Evolutionary conservation across 148 eudicot genomes (phyloP).

Genomic region (Vaccinium corymbosum): DNA sequence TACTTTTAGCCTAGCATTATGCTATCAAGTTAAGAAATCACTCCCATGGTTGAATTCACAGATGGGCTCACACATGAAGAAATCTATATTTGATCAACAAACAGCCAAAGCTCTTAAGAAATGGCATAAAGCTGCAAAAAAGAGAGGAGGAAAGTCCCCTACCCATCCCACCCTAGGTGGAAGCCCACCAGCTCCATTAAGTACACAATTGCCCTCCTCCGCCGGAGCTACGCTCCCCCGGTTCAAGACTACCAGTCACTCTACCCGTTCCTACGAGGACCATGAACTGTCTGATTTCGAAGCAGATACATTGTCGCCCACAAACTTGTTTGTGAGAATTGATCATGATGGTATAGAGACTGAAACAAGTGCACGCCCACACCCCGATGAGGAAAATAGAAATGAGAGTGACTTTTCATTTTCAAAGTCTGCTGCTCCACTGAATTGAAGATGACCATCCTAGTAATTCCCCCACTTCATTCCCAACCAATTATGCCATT

Average conservation of each 20-base stretch:
- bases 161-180: conserved; percentile 27
- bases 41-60: conserved; percentile 24
- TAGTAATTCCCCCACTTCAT: neutral
- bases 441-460: conserved; percentile 1
- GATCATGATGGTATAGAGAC: conserved; percentile 26
- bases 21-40: neutral
- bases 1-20: neutral
- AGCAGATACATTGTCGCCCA: conserved; percentile 17
- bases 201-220: conserved; percentile 28
- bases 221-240: conserved; percentile 42
- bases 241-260: conserved; percentile 59
- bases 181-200: conserved; percentile 32
- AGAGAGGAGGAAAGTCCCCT: conserved; percentile 42
- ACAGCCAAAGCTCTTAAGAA: conserved; percentile 70
- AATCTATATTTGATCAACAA: conserved; percentile 79
- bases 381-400: conserved; percentile 1
- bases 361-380: conserved; percentile 17
- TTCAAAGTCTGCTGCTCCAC: conserved; percentile 13
- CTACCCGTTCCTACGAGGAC: conserved; percentile 24
- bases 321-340: conserved; percentile 34
- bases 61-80: conserved; percentile 96
- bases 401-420: conserved; percentile 23
- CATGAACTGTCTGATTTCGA: conserved; percentile 25
- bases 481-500: neutral
- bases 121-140: conserved; percentile 76